Percentiles rank a stretch among this genome's conserved stretches.
These are phyloP conservation scores for Excoecaria cochinchinensis DNA, from an alignment of 345 rosid genomes.

Conservation along the genomic window DNA sequence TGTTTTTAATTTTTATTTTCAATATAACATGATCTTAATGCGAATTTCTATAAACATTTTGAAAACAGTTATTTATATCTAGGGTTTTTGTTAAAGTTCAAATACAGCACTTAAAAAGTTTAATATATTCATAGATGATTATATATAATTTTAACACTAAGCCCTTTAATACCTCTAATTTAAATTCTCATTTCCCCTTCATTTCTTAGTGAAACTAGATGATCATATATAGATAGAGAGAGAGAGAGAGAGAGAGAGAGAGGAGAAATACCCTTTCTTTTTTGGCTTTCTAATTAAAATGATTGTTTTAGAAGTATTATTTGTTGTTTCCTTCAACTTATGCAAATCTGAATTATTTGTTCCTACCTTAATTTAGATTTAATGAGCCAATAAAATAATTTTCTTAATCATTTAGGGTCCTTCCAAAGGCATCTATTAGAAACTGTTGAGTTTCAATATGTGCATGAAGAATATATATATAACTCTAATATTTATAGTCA, in stretches of 20 bases:
- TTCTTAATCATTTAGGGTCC: not conserved
- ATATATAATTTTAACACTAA: too few species aligned
- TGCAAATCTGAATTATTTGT: not conserved
- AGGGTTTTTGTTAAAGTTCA: slow-evolving; percentile 17
- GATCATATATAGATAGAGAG: too few species aligned
- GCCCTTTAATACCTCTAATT: too few species aligned
- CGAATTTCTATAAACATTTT: too few species aligned
- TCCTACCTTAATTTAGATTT: not conserved
- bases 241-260: too few species aligned
- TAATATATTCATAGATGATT: too few species aligned
- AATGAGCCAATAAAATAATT: not conserved
- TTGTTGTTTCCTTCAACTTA: slow-evolving; percentile 10
- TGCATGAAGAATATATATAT: slow-evolving; percentile 7
- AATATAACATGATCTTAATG: not conserved
- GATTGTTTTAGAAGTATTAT: not conserved
- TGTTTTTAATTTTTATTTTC: not conserved
- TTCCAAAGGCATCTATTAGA: slow-evolving; percentile 15
- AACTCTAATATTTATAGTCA: slow-evolving; percentile 6
- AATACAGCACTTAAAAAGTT: too few species aligned
- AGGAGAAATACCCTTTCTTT: too few species aligned
- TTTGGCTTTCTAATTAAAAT: not conserved
- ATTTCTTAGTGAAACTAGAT: too few species aligned
- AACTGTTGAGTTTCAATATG: slow-evolving; percentile 11
- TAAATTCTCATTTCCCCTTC: too few species aligned
- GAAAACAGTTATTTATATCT: not conserved